Evolutionary conservation across 164 flowering plant genomes (phyloP), one percentile per base, ranked within the genome.

Genomic region (Euptelea pleiosperma): DNA sequence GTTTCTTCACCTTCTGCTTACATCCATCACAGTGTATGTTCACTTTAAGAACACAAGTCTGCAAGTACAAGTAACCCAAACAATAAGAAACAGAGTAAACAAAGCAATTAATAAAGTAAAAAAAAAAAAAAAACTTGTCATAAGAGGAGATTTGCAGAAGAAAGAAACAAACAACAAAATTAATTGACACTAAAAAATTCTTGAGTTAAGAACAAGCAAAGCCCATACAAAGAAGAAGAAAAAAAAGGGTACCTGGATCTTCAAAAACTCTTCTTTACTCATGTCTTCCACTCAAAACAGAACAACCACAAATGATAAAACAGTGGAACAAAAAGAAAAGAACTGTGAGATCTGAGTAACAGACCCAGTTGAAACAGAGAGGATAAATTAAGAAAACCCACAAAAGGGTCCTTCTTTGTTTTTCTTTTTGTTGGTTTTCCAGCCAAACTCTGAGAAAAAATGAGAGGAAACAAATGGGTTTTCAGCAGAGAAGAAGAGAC

Each of bases 11-110:
- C 71, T 86, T 81, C 25, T 77, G 81, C 83, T 82, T 84, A 50
- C 96, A 89, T 42, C 89, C 96, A 67, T 84, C 87, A 71, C 96
- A 89, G 76, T 89, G 91, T 28, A 89, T 86, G 69, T 86, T 79
- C 70, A 89, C 96, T 77, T 86, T 89, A 10, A 89, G 87, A 52
- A 76, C 87, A 69, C 84, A 81, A 57, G 92, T 89, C 96, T 89
- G 81, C 75, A 82, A 54, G 65, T 26, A 57, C 54, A 71, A 67
- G 55, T 40, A 63, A 54, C n/a, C 65, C 41, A 66, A 46, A 40
- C 26, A 51, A 42, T n/a, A 55, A 44, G 10, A 59, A 61, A 56
- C 26, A 55, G 30, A 62, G 36, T 4, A 53, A 39, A 50, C 19
- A 61, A 25, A 46, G 35, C 45, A 14, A n/a, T n/a, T n/a, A n/a